Conservation (phyloP, 441 rosid genomes). For the Melastoma candidum region DNA sequence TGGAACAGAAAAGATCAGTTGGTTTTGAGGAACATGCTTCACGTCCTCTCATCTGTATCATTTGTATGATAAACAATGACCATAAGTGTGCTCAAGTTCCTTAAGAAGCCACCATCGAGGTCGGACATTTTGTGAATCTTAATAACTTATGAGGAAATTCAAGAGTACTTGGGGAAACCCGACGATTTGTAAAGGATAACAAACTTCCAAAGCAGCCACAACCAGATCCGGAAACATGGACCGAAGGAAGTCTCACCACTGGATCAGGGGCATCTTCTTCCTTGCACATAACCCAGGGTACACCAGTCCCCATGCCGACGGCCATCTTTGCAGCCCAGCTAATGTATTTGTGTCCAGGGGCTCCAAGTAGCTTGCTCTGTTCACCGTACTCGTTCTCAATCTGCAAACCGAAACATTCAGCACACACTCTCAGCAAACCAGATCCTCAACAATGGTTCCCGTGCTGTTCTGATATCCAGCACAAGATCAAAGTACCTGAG, state of each 20-base stretch:
- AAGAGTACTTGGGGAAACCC: too few species aligned
- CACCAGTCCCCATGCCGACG: slow-evolving; percentile 17
- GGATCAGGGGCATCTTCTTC: slow-evolving; percentile 28
- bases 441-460: too few species aligned
- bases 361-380: slow-evolving; percentile 57
- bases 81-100: too few species aligned
- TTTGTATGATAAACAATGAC: too few species aligned
- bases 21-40: too few species aligned
- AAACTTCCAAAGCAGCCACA: neutral
- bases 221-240: neutral
- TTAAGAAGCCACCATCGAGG: too few species aligned
- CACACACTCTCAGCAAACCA: neutral
- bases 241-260: slow-evolving; percentile 14
- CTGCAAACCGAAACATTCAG: slow-evolving; percentile 21
- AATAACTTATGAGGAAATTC: too few species aligned
- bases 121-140: too few species aligned
- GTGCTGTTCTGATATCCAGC: neutral
- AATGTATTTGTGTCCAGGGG: slow-evolving; percentile 63
- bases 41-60: too few species aligned
- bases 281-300: slow-evolving; percentile 27
- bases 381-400: slow-evolving; percentile 88
- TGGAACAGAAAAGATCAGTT: neutral
- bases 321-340: slow-evolving; percentile 26
- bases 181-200: too few species aligned
- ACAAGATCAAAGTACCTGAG: slow-evolving; percentile 41